Percentiles rank a stretch among this genome's conserved stretches.
phyloP scores from a whole-genome alignment of 495 filamentous ascomycete species.

The Glarea lozoyensis region DNA sequence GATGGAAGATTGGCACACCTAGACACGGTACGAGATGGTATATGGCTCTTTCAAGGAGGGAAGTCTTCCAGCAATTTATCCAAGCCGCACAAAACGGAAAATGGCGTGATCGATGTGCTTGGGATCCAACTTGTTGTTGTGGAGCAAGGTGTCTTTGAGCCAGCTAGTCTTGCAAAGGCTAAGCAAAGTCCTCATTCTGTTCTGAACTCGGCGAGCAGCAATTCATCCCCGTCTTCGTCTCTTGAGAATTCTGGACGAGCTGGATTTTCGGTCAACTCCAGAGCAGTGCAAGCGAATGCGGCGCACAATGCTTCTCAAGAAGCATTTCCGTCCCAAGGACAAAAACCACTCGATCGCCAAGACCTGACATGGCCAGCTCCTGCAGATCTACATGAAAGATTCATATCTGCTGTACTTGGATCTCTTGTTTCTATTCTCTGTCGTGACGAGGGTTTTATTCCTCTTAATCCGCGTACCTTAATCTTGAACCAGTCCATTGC shows the following conservation, averaged over 20 bases:
- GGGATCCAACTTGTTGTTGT: slow-evolving; percentile 30
- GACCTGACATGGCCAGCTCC: slow-evolving; percentile 1
- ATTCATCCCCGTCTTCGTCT: slow-evolving; percentile 36
- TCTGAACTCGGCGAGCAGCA: slow-evolving; percentile 37
- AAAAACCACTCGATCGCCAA: slow-evolving; percentile 1
- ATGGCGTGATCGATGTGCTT: slow-evolving; percentile 26
- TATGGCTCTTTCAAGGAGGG: slow-evolving; percentile 40
- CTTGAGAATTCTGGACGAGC: slow-evolving; percentile 29
- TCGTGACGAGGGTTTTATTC: slow-evolving; percentile 16
- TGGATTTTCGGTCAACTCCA: slow-evolving; percentile 22
- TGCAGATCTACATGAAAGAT: slow-evolving; percentile 20
- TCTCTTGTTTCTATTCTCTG: slow-evolving; percentile 20
- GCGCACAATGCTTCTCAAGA: slow-evolving; percentile 6
- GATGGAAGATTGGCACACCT: slow-evolving; percentile 41
- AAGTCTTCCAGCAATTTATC: slow-evolving; percentile 22
- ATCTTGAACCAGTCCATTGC: slow-evolving; percentile 8
- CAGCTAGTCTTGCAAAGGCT: slow-evolving; percentile 32
- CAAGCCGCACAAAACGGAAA: slow-evolving; percentile 9
- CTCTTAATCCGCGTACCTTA: slow-evolving; percentile 21
- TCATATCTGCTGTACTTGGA: slow-evolving; percentile 20
- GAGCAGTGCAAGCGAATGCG: slow-evolving; percentile 12
- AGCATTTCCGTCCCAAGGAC: slow-evolving; percentile 11
- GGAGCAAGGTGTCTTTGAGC: slow-evolving; percentile 37
- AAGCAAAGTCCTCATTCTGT: slow-evolving; percentile 19
- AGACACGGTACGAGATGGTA: slow-evolving; percentile 34